A percentile compares a stretch with the other conserved stretches of the same genome.
phyloP scores from a whole-genome alignment of 2,329 filamentous ascomycete species.

The Verticillium albo-atrum region DNA sequence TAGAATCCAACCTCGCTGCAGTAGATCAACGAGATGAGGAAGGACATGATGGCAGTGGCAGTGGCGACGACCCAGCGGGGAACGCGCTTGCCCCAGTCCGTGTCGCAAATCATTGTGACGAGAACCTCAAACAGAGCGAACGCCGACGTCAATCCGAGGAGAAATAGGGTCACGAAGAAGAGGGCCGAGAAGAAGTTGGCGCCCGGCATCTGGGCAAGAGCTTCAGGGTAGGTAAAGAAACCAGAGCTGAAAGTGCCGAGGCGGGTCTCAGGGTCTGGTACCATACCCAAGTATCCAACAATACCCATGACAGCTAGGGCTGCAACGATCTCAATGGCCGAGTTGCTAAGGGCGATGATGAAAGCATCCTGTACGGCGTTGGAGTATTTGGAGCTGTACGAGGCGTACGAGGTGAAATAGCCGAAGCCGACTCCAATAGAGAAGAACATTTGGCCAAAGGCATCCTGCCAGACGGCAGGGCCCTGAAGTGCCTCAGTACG shows the following conservation, averaged over 20 bases:
- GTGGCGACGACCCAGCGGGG: constrained; percentile 39
- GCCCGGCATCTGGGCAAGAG: constrained; percentile 49
- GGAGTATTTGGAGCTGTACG: constrained; percentile 48
- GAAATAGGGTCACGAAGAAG: constrained; percentile 48
- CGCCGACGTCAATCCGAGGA: constrained; percentile 48
- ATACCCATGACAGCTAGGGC: constrained; percentile 43
- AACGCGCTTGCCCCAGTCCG: constrained; percentile 30
- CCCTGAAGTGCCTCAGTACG: constrained; percentile 38
- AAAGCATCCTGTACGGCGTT: constrained; percentile 51
- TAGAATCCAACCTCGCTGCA: constrained; percentile 52
- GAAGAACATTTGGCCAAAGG: constrained; percentile 50
- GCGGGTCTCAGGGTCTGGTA: constrained; percentile 22
- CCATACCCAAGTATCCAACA: constrained; percentile 34
- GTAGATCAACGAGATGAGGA: constrained; percentile 46
- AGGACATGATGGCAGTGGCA: constrained; percentile 35
- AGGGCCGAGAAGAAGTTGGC: constrained; percentile 51
- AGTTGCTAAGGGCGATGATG: constrained; percentile 48
- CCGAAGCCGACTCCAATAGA: constrained; percentile 54
- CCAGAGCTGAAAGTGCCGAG: constrained; percentile 49
- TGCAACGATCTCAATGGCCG: constrained; percentile 44
- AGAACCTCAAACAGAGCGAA: constrained; percentile 49
- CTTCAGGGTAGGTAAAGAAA: constrained; percentile 48
- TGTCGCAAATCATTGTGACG: constrained; percentile 45
- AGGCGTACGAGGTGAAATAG: constrained; percentile 51
- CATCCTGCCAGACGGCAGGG: constrained; percentile 48